Evolutionary conservation across 805 yeast genomes (phyloP).

Genomic region (Saccharomycopsis sp.): DNA sequence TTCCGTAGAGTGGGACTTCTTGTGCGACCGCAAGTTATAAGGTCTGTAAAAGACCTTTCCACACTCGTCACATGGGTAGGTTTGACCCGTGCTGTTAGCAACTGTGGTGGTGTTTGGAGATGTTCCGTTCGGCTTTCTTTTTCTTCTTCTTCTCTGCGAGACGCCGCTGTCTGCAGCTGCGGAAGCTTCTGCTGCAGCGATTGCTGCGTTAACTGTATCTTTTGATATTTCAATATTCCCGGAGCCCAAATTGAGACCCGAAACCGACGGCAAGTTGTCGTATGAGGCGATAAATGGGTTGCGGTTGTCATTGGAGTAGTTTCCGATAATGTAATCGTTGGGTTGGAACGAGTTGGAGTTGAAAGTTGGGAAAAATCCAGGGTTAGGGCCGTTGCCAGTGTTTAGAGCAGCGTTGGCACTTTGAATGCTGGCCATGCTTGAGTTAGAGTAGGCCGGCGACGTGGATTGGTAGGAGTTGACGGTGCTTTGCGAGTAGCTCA

Average conservation of each 20-base stretch:
- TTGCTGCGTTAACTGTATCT: constrained; percentile 17
- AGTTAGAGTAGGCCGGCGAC: neutral
- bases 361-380: neutral
- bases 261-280: neutral
- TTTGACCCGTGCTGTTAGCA: constrained; percentile 4
- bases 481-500: neutral
- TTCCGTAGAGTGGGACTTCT: constrained; percentile 69
- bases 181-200: constrained; percentile 20
- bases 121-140: constrained; percentile 1
- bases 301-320: neutral
- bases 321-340: neutral
- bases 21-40: constrained; percentile 72
- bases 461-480: neutral
- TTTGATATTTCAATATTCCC: constrained; percentile 6
- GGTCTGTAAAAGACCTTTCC: constrained; percentile 72
- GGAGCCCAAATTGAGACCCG: neutral
- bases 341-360: neutral
- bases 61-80: constrained; percentile 54
- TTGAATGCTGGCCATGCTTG: neutral
- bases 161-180: constrained; percentile 29
- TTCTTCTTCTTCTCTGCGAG: constrained; percentile 10
- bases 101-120: neutral
- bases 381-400: neutral
- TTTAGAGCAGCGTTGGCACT: neutral
- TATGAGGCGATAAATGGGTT: neutral